These are phyloP conservation scores for Dactylella cylindrospora DNA, from an alignment of 2,329 filamentous ascomycete species.

Conservation along the genomic window DNA sequence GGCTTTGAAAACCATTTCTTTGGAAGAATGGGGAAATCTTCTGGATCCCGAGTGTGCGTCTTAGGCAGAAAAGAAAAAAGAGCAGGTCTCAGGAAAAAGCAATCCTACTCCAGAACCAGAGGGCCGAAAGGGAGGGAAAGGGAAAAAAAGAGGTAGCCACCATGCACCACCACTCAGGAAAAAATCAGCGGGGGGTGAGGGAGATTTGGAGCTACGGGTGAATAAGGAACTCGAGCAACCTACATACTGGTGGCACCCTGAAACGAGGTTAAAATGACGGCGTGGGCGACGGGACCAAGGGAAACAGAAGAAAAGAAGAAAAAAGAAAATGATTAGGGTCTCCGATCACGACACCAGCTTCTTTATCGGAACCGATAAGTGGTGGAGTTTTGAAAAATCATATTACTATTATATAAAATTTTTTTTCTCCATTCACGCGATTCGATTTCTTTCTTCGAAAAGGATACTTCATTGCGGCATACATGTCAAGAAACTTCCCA, in stretches of 20 bases:
- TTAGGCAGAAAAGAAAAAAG: constrained; percentile 44
- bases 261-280: constrained; percentile 41
- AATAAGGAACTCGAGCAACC: constrained; percentile 43
- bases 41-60: constrained; percentile 43
- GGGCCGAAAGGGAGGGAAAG: constrained; percentile 17
- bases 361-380: constrained; percentile 41
- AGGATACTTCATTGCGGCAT: not conserved
- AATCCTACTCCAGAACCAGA: constrained; percentile 18
- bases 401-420: constrained; percentile 12
- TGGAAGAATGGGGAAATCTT: constrained; percentile 44
- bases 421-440: constrained; percentile 16
- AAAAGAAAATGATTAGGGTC: constrained; percentile 38
- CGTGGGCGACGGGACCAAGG: no score
- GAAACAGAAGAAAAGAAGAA: no score
- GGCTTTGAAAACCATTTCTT: constrained; percentile 17
- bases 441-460: constrained; percentile 7
- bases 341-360: constrained; percentile 30
- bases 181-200: constrained; percentile 32
- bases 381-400: constrained; percentile 21
- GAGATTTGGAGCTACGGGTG: constrained; percentile 43
- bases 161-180: constrained; percentile 20
- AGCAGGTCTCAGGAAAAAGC: constrained; percentile 38
- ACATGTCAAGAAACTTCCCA: no score
- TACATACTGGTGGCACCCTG: no score
- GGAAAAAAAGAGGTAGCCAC: no score